A percentile compares a stretch with the other conserved stretches of the same genome.
phyloP scores from a whole-genome alignment of 805 yeast genomes.

The Komagataella pseudopastoris region DNA sequence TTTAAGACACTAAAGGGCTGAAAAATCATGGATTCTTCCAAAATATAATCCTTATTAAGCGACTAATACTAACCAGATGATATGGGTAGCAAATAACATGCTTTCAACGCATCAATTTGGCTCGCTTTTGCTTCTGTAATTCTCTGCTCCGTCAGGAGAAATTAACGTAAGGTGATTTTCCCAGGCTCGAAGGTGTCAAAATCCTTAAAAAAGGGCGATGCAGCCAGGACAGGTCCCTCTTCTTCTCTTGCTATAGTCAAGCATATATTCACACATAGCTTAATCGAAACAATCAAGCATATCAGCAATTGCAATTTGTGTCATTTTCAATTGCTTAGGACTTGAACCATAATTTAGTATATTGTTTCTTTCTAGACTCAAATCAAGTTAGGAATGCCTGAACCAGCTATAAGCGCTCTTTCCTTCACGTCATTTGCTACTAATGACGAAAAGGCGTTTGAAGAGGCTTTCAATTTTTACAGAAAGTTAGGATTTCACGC shows the following conservation, averaged over 20 bases:
- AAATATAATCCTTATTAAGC: background rate
- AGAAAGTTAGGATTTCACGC: slow-evolving; percentile 44
- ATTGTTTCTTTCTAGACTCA: background rate
- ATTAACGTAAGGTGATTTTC: background rate
- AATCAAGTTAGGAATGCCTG: background rate
- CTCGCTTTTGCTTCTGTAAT: background rate
- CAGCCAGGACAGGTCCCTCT: background rate
- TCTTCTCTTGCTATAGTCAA: background rate
- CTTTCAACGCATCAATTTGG: background rate
- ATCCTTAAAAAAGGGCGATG: background rate
- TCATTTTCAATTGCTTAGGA: background rate
- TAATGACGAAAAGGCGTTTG: slow-evolving; percentile 29
- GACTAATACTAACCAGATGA: background rate
- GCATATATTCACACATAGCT: background rate
- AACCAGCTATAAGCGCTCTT: background rate
- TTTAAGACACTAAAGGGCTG: background rate
- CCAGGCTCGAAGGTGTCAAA: background rate
- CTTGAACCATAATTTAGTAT: no score
- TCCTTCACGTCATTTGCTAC: slow-evolving; percentile 55
- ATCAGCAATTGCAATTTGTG: background rate
- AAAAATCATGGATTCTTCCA: no score
- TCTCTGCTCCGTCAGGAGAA: background rate
- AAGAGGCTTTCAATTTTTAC: slow-evolving; percentile 41
- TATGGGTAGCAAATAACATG: background rate
- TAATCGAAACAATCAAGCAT: background rate